Percentiles rank a stretch among this genome's conserved stretches.
Evolutionary conservation across 1,284 basidiomycete genomes (phyloP).

Genomic region (Microbotryum lychnidis-dioicae): DNA sequence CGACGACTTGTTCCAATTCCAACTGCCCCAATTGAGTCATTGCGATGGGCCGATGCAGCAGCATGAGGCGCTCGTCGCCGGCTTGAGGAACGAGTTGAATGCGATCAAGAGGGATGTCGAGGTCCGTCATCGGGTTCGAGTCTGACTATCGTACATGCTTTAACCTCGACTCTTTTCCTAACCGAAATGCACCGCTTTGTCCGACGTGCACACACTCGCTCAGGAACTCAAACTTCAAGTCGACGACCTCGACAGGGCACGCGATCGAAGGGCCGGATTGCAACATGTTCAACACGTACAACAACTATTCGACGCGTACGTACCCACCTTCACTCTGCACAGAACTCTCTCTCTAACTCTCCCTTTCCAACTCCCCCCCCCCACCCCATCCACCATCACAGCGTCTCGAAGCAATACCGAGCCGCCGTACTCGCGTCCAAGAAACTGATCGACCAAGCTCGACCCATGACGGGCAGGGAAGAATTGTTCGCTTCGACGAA

Average conservation of each 20-base stretch:
- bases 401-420: conserved; percentile 21
- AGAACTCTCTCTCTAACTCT: not conserved
- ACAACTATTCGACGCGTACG: conserved; percentile 12
- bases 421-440: conserved; percentile 26
- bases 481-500: not conserved
- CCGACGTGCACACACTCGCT: not conserved
- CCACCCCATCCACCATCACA: not conserved
- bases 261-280: conserved; percentile 10
- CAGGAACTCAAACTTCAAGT: conserved; percentile 29
- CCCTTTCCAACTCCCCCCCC: too few relatives aligned
- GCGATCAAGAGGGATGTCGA: conserved; percentile 56
- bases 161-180: too few relatives aligned
- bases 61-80: conserved; percentile 64
- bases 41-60: conserved; percentile 58
- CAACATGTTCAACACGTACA: conserved; percentile 14
- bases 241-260: conserved; percentile 21
- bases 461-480: not conserved
- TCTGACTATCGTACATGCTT: too few relatives aligned
- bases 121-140: conserved; percentile 45
- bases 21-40: conserved; percentile 60
- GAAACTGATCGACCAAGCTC: conserved; percentile 9
- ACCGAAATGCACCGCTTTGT: too few relatives aligned
- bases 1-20: conserved; percentile 57
- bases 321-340: too few relatives aligned
- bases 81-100: conserved; percentile 66